Conservation (phyloP, 2,329 filamentous ascomycete species). For the Mycocentrospora acerina region DNA sequence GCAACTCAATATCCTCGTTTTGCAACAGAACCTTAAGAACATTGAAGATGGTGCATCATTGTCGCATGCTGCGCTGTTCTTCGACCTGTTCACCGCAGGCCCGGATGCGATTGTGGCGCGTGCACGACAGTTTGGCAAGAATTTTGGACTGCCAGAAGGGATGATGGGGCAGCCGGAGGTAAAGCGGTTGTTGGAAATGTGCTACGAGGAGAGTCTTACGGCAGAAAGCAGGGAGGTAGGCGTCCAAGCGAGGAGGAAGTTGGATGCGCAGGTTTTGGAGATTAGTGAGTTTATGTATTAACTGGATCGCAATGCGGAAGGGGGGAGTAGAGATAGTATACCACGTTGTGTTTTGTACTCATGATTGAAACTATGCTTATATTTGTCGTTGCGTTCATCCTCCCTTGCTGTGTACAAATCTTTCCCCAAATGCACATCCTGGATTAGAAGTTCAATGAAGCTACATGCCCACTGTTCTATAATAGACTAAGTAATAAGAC, state of each 20-base stretch:
- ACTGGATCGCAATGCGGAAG: background rate
- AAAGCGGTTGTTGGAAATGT: slow-evolving; percentile 45
- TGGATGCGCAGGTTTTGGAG: slow-evolving; percentile 69
- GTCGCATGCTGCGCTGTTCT: slow-evolving; percentile 66
- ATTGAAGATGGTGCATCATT: slow-evolving; percentile 73
- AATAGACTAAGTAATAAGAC: no score
- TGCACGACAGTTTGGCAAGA: slow-evolving; percentile 52
- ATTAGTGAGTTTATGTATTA: slow-evolving; percentile 70
- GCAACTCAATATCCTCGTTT: slow-evolving; percentile 88
- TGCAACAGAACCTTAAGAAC: slow-evolving; percentile 96
- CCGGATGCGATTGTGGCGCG: slow-evolving; percentile 65
- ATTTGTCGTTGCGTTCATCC: no score
- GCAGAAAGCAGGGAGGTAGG: slow-evolving; percentile 67
- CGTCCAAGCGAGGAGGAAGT: slow-evolving; percentile 65
- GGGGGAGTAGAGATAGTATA: slow-evolving; percentile 1
- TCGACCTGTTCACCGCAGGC: slow-evolving; percentile 66
- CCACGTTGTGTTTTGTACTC: no score
- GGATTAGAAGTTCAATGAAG: no score
- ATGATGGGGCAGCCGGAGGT: slow-evolving; percentile 43
- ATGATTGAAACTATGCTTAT: no score
- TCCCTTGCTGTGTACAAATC: no score
- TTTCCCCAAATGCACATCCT: no score
- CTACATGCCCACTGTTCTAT: no score
- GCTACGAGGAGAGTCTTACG: slow-evolving; percentile 53
- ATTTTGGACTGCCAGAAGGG: slow-evolving; percentile 26